Evolutionary conservation across 495 filamentous ascomycete genomes (phyloP).

Genomic region (Aspergillus leporis): DNA sequence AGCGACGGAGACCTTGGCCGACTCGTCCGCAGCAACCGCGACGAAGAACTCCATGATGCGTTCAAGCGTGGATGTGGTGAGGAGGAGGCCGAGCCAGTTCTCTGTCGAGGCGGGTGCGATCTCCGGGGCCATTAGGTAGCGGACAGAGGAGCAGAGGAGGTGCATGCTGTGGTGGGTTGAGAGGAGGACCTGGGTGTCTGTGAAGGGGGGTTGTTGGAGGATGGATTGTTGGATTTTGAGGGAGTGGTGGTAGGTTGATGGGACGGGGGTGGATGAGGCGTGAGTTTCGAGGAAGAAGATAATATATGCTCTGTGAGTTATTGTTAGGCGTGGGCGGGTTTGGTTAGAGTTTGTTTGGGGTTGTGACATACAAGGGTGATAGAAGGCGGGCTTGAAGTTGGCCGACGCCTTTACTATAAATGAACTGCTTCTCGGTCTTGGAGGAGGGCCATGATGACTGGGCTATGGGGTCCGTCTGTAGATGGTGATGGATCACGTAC

Average conservation of each 20-base stretch:
- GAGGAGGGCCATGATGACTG: conserved; percentile 25
- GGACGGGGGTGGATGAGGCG: conserved; percentile 14
- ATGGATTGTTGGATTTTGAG: conserved; percentile 23
- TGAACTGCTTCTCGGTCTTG: conserved; percentile 30
- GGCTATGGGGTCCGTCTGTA: conserved; percentile 24
- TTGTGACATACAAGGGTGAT: conserved; percentile 22
- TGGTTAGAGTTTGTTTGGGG: background rate
- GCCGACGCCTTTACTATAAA: conserved; percentile 29
- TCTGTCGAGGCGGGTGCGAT: conserved; percentile 26
- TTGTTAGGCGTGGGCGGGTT: background rate
- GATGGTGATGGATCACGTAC: conserved; percentile 26
- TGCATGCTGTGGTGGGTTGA: conserved; percentile 33
- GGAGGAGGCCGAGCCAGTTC: conserved; percentile 32
- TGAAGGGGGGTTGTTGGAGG: conserved; percentile 30
- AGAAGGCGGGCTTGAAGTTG: conserved; percentile 27
- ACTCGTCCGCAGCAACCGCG: conserved; percentile 15
- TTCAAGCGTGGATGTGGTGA: conserved; percentile 31
- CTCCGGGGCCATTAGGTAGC: conserved; percentile 31
- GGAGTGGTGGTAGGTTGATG: background rate
- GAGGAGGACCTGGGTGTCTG: conserved; percentile 24
- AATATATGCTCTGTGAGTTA: conserved; percentile 22
- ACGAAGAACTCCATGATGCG: conserved; percentile 27
- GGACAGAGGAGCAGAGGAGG: conserved; percentile 28
- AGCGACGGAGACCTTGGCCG: background rate
- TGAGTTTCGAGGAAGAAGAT: conserved; percentile 33